These are phyloP conservation scores for Dalechampia spathulata DNA, from an alignment of 441 rosid species.

Conservation along the genomic window DNA sequence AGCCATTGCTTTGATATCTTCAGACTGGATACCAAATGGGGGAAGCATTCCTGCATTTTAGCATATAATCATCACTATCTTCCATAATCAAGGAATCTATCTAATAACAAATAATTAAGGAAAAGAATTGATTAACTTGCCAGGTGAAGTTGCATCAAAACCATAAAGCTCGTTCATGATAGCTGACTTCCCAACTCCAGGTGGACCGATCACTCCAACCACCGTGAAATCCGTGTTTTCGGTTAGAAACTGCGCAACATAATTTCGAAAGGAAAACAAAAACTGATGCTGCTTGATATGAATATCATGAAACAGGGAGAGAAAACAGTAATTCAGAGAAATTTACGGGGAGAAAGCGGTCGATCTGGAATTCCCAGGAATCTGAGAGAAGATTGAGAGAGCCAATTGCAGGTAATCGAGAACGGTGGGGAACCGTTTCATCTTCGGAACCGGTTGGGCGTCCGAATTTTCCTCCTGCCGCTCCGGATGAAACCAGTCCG, in stretches of 20 bases:
- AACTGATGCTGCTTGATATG: no score
- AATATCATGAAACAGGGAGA: no score
- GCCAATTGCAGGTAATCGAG: slow-evolving; percentile 58
- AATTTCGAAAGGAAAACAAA: no score
- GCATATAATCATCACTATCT: no score
- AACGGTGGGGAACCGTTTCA: slow-evolving; percentile 41
- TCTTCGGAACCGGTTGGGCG: slow-evolving; percentile 61
- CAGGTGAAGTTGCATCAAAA: slow-evolving; percentile 58
- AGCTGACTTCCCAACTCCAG: slow-evolving; percentile 75
- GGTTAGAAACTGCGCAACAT: slow-evolving; percentile 53
- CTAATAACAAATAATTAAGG: no score
- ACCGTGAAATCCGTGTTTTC: slow-evolving; percentile 83
- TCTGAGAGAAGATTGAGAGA: slow-evolving; percentile 78
- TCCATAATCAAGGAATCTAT: no score
- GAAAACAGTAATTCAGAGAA: no score
- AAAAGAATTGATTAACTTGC: slow-evolving; percentile 18
- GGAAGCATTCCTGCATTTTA: slow-evolving; percentile 61
- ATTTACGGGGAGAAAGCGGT: slow-evolving; percentile 74
- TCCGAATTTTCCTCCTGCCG: slow-evolving; percentile 49
- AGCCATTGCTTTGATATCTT: slow-evolving; percentile 56
- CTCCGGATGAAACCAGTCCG: slow-evolving; percentile 33
- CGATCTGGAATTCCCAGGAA: slow-evolving; percentile 80
- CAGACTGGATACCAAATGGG: slow-evolving; percentile 53
- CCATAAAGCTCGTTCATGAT: slow-evolving; percentile 80
- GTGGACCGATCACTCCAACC: slow-evolving; percentile 71